Percentiles rank a stretch among this genome's conserved stretches.
Evolutionary conservation across 1,284 basidiomycete genomes (phyloP).

Genomic region (Trichosporon coremiiforme): DNA sequence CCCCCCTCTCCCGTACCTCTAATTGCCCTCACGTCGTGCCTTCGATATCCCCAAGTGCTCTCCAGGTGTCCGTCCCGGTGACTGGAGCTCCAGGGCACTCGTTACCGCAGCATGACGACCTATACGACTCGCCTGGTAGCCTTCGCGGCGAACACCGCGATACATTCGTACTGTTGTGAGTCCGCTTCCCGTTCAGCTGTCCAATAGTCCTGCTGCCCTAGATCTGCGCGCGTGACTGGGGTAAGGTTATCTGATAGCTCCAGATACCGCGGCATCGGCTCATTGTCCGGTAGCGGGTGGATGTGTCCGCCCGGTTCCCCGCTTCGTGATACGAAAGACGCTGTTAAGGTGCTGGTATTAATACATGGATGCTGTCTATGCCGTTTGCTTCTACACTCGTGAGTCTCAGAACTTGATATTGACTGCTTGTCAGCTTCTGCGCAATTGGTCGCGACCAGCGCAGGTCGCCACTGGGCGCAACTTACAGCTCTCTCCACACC

Average conservation of each 20-base stretch:
- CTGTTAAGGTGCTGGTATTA: constrained; percentile 1
- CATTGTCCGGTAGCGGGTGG: neutral
- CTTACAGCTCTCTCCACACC: constrained; percentile 51
- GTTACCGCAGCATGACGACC: no score
- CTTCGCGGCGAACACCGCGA: neutral
- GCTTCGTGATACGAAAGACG: neutral
- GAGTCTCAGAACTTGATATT: constrained; percentile 25
- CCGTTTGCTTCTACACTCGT: neutral
- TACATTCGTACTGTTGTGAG: neutral
- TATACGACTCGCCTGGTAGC: neutral
- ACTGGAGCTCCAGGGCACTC: neutral
- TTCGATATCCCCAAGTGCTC: no score
- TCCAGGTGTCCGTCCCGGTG: neutral
- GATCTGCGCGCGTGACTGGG: neutral
- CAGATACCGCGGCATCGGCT: neutral
- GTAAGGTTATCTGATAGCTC: neutral
- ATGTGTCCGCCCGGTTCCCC: no score
- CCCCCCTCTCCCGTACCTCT: no score
- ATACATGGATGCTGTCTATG: constrained; percentile 24
- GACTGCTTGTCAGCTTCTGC: constrained; percentile 18
- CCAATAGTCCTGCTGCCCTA: neutral
- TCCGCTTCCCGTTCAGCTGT: neutral
- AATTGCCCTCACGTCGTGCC: no score
- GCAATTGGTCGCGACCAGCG: no score
- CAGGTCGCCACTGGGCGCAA: neutral